phyloP scores from a whole-genome alignment of 2,329 filamentous ascomycete genomes.

The Mollisia scopiformis region DNA sequence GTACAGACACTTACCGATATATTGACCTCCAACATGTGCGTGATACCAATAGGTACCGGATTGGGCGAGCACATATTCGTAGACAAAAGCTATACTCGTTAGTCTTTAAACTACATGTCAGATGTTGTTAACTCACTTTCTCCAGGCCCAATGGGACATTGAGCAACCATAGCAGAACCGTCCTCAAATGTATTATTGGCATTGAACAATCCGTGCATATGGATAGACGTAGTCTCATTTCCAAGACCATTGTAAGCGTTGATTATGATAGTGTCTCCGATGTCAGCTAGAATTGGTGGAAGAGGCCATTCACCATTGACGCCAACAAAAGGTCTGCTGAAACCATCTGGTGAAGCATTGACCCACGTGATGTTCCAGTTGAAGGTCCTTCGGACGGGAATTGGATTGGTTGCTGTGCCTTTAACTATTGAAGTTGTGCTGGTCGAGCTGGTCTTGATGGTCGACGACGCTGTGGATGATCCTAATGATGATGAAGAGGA shows the following conservation, averaged over 20 bases:
- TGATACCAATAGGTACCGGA: constrained; percentile 10
- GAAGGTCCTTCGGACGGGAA: neutral
- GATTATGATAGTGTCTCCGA: constrained; percentile 1
- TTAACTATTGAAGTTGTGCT: neutral
- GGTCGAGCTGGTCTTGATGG: neutral
- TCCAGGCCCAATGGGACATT: constrained; percentile 67
- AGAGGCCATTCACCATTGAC: constrained; percentile 10
- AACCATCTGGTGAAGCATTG: constrained; percentile 7
- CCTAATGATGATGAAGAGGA: neutral
- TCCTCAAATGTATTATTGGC: constrained; percentile 69
- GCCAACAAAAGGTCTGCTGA: neutral
- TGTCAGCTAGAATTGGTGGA: neutral
- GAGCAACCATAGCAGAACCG: constrained; percentile 64
- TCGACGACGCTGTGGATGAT: neutral
- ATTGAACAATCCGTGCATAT: constrained; percentile 72
- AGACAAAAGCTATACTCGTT: neutral
- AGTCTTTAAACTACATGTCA: constrained; percentile 57
- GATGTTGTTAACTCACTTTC: constrained; percentile 60
- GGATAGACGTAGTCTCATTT: constrained; percentile 53
- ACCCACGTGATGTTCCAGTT: constrained; percentile 10
- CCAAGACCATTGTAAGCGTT: neutral
- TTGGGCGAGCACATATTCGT: constrained; percentile 46
- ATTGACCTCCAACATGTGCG: constrained; percentile 1
- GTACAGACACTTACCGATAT: neutral
- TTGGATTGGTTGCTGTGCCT: neutral